These are phyloP conservation scores for Dendrobium huoshanense DNA, from an alignment of 106 monocot species.

Conservation along the genomic window DNA sequence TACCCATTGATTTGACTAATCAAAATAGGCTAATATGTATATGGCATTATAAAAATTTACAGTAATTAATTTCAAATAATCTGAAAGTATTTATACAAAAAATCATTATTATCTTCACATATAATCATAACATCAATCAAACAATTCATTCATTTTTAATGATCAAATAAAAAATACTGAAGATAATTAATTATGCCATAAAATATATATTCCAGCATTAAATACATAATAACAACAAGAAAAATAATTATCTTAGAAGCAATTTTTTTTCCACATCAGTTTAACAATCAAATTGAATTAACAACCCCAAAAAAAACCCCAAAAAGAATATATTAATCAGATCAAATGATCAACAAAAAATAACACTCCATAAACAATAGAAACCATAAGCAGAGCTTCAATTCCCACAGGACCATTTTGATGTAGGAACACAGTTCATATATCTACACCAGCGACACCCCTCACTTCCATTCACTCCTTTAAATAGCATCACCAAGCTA, in stretches of 20 bases:
- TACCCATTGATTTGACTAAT: too few relatives aligned
- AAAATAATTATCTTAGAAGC: not conserved
- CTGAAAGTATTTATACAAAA: too few relatives aligned
- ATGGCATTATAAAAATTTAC: too few relatives aligned
- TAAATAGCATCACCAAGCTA: constrained; percentile 45
- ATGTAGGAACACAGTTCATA: constrained; percentile 70
- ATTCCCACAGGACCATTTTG: constrained; percentile 50
- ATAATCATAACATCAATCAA: too few relatives aligned
- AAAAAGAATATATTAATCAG: not conserved
- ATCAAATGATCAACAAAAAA: not conserved
- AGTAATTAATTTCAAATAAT: too few relatives aligned
- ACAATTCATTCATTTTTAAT: too few relatives aligned
- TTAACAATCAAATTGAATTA: not conserved
- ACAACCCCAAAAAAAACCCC: not conserved
- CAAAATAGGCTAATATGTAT: too few relatives aligned
- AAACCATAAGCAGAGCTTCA: constrained; percentile 7
- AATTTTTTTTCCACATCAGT: not conserved
- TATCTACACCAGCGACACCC: constrained; percentile 76
- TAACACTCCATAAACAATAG: not conserved
- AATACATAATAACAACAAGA: not conserved
- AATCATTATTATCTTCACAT: too few relatives aligned
- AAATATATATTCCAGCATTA: not conserved
- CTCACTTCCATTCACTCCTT: constrained; percentile 48
- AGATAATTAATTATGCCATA: too few relatives aligned
- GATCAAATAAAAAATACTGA: too few relatives aligned